A percentile compares a stretch with the other conserved stretches of the same genome.
These are phyloP conservation scores for Thielaviopsis euricoi DNA, from an alignment of 2,329 filamentous ascomycete species.

Conservation along the genomic window DNA sequence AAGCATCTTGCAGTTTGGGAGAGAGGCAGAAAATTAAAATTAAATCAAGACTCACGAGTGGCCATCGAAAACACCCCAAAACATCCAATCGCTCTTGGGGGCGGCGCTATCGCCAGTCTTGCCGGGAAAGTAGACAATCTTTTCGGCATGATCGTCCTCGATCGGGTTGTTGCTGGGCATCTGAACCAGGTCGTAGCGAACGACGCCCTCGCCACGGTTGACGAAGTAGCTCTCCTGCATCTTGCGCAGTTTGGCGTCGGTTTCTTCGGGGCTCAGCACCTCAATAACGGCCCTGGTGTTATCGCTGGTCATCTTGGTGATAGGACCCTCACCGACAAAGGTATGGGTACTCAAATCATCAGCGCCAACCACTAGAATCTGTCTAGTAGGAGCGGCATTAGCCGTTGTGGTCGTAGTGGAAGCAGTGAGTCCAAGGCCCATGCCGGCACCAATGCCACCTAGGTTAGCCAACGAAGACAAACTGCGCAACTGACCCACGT, in stretches of 20 bases:
- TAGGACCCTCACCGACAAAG: constrained; percentile 67
- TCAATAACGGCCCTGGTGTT: constrained; percentile 75
- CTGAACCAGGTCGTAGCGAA: constrained; percentile 88
- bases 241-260: constrained; percentile 71
- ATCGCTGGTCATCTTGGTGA: constrained; percentile 76
- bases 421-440: background rate
- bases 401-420: background rate
- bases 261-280: constrained; percentile 93
- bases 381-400: constrained; percentile 31
- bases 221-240: constrained; percentile 88
- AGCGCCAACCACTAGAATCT: constrained; percentile 72
- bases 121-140: constrained; percentile 79
- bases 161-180: constrained; percentile 94
- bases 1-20: background rate
- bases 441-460: constrained; percentile 12
- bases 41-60: constrained; percentile 51
- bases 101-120: constrained; percentile 26
- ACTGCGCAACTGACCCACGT: constrained; percentile 21
- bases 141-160: constrained; percentile 95
- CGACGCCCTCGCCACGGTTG: constrained; percentile 74
- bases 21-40: background rate
- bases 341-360: constrained; percentile 81
- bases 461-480: constrained; percentile 10
- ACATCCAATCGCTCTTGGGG: constrained; percentile 85
- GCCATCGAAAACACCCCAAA: constrained; percentile 97